Percentiles rank a stretch among this genome's conserved stretches.
These are phyloP conservation scores for Wallacemonas sp. DNA, from an alignment of 208 protist species.

Conservation along the genomic window DNA sequence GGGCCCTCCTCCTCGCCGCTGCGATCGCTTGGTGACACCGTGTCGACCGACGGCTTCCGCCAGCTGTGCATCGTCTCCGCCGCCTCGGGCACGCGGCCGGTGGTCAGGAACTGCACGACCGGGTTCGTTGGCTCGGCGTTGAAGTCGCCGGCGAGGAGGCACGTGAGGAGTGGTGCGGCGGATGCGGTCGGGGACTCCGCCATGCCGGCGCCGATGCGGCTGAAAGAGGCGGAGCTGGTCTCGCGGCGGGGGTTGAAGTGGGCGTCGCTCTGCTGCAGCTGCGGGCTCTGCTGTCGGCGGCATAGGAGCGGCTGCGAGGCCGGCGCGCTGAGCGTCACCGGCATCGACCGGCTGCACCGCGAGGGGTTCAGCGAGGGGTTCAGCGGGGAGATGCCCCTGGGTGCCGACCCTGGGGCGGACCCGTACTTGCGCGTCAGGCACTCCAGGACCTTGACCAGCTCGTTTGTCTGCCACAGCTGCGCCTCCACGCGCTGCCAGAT, in stretches of 20 bases:
- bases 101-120: conserved; percentile 50
- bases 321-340: conserved; percentile 11
- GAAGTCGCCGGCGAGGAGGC: conserved; percentile 81
- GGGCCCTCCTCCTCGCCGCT: conserved; percentile 5
- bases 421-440: conserved; percentile 63
- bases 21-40: neutral
- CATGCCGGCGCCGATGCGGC: conserved; percentile 17
- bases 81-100: conserved; percentile 31
- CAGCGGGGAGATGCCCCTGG: conserved; percentile 10
- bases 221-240: conserved; percentile 7
- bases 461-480: conserved; percentile 84
- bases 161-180: conserved; percentile 27
- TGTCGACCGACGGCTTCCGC: conserved; percentile 10
- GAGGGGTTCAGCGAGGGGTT: neutral
- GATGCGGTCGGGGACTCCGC: neutral
- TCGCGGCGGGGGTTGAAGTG: conserved; percentile 7
- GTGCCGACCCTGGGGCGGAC: conserved; percentile 14
- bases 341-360: conserved; percentile 15
- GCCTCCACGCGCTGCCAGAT: conserved; percentile 78
- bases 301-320: conserved; percentile 2
- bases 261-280: conserved; percentile 7
- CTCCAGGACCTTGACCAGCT: conserved; percentile 60
- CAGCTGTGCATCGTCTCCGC: conserved; percentile 56
- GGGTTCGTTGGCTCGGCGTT: conserved; percentile 68
- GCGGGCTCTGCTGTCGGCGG: neutral